These are phyloP conservation scores for Cystobasidium sp. DNA, from an alignment of 1,284 basidiomycete genomes.

Conservation along the genomic window DNA sequence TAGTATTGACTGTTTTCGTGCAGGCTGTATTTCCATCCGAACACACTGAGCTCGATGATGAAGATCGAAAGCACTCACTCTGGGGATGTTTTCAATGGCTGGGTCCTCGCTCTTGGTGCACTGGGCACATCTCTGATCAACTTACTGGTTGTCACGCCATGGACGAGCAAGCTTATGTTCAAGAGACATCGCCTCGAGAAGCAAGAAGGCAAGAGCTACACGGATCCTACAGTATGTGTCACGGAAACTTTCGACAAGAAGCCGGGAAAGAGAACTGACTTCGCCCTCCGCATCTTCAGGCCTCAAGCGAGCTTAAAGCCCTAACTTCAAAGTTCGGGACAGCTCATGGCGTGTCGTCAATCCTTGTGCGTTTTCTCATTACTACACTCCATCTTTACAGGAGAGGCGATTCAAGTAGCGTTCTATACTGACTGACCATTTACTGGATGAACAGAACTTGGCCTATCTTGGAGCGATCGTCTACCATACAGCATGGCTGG, in stretches of 20 bases:
- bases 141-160: conserved; percentile 47
- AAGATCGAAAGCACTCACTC: background rate
- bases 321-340: conserved; percentile 48
- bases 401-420: background rate
- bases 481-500: conserved; percentile 36
- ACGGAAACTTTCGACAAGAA: background rate
- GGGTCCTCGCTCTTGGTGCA: conserved; percentile 43
- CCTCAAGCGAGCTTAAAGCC: conserved; percentile 45
- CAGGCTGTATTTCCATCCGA: conserved; percentile 35
- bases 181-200: conserved; percentile 49
- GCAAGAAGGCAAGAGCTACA: conserved; percentile 49
- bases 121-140: conserved; percentile 45
- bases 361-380: conserved; percentile 34
- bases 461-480: conserved; percentile 27
- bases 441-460: conserved; percentile 22
- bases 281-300: conserved; percentile 6
- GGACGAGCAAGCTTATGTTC: conserved; percentile 50
- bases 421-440: no score
- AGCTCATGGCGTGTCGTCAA: conserved; percentile 48
- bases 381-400: background rate
- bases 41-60: conserved; percentile 29
- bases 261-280: background rate
- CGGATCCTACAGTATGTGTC: conserved; percentile 50
- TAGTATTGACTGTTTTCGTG: no score
- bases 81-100: conserved; percentile 38